Evolutionary conservation across 208 protist species (phyloP).

Genomic region (Leptomonas pyrrhocoris): DNA sequence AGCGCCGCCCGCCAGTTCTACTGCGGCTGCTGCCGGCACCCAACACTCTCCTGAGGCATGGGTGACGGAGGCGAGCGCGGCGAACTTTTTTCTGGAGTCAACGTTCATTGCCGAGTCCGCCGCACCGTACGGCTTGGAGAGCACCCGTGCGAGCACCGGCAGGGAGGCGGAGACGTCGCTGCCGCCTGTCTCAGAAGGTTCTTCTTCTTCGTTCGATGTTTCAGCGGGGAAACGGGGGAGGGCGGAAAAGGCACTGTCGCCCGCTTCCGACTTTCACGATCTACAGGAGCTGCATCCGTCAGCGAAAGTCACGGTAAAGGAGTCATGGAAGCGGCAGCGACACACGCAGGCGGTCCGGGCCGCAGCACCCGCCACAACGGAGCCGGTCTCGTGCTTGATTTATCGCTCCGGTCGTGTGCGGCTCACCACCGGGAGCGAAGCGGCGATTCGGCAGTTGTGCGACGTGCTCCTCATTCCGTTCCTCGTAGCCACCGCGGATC

Average conservation of each 20-base stretch:
- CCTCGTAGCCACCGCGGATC: constrained; percentile 27
- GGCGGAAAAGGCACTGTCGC: no score
- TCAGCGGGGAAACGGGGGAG: no score
- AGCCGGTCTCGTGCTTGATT: constrained; percentile 29
- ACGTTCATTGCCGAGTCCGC: constrained; percentile 36
- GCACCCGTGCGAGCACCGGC: neutral
- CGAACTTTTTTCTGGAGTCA: constrained; percentile 32
- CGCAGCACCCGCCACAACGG: neutral
- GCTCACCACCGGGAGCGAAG: constrained; percentile 15
- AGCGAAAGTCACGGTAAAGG: no score
- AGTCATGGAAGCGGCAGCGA: neutral
- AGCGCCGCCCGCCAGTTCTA: neutral
- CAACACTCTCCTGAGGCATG: neutral
- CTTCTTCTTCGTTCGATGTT: neutral
- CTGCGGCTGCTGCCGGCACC: neutral
- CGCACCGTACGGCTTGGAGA: constrained; percentile 16
- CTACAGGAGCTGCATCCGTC: no score
- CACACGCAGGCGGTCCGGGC: neutral
- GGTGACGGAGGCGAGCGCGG: constrained; percentile 30
- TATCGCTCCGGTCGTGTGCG: constrained; percentile 20
- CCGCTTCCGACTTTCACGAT: no score
- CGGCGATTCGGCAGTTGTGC: constrained; percentile 25
- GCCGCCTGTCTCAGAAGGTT: no score
- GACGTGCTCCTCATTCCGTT: constrained; percentile 27
- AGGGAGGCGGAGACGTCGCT: neutral